Conservation (phyloP, 805 yeast species). For the Saccharomyces paradoxus region DNA sequence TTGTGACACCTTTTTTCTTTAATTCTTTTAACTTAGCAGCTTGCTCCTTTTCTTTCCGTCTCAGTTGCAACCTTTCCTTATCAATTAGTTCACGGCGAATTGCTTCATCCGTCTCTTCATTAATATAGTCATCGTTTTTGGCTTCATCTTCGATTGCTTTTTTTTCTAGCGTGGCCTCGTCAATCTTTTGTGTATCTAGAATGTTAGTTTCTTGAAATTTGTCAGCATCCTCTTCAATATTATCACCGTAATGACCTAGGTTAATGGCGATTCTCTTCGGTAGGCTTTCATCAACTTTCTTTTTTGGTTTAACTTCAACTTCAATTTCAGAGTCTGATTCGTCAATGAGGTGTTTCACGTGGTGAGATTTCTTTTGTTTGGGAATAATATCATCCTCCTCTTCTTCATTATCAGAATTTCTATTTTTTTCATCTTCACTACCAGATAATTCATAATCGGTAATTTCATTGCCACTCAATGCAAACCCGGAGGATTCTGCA, state of each 20-base stretch:
- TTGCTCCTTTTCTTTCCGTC: slow-evolving; percentile 16
- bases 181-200: not conserved
- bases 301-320: slow-evolving; percentile 1
- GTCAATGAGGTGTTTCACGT: not conserved
- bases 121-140: slow-evolving; percentile 2
- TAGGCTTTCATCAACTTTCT: not conserved
- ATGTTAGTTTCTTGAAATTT: not conserved
- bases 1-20: slow-evolving; percentile 49
- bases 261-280: slow-evolving; percentile 15
- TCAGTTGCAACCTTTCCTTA: slow-evolving; percentile 17
- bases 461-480: slow-evolving; percentile 18
- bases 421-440: slow-evolving; percentile 4
- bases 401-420: slow-evolving; percentile 16
- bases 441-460: slow-evolving; percentile 11
- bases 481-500: slow-evolving; percentile 7
- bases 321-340: slow-evolving; percentile 12
- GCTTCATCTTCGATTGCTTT: not conserved
- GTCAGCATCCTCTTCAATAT: slow-evolving; percentile 4
- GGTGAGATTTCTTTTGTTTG: not conserved
- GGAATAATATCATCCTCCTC: slow-evolving; percentile 21
- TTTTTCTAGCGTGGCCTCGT: not conserved
- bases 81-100: slow-evolving; percentile 15
- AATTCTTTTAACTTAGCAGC: slow-evolving; percentile 39
- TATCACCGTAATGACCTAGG: slow-evolving; percentile 26
- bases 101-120: slow-evolving; percentile 13